Evolutionary conservation across 441 rosid species (phyloP).

Genomic region (Capsella rubella): DNA sequence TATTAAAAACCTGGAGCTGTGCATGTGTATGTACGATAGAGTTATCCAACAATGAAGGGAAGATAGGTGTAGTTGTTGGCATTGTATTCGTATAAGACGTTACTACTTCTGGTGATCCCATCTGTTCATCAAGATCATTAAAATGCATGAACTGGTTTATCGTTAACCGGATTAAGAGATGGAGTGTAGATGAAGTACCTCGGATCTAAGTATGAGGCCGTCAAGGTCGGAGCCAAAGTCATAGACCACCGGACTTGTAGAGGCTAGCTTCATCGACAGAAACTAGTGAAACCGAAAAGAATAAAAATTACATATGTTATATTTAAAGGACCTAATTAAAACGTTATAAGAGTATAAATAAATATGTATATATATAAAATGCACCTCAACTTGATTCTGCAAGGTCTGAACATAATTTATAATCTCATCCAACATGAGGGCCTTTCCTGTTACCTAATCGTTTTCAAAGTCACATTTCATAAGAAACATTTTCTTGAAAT

Average conservation of each 20-base stretch:
- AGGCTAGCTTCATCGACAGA: constrained; percentile 69
- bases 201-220: constrained; percentile 53
- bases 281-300: constrained; percentile 43
- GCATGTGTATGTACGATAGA: constrained; percentile 24
- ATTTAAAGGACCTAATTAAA: not conserved
- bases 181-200: constrained; percentile 49
- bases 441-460: constrained; percentile 50
- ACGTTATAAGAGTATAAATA: not conserved
- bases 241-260: constrained; percentile 66
- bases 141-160: not conserved
- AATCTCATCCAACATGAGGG: constrained; percentile 54
- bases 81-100: constrained; percentile 52
- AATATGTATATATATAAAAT: not conserved
- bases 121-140: constrained; percentile 12
- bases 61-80: constrained; percentile 43
- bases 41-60: constrained; percentile 45
- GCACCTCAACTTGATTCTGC: constrained; percentile 54
- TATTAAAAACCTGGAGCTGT: constrained; percentile 21
- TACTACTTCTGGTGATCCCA: constrained; percentile 31
- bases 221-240: constrained; percentile 63
- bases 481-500: not conserved
- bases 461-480: constrained; percentile 16
- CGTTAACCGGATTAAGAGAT: constrained; percentile 6
- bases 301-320: not conserved
- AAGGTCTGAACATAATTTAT: constrained; percentile 51